Evolutionary conservation across 768 basidiomycete genomes (phyloP), one percentile per base, ranked within the genome.

Genomic region (Lepiota venenata): DNA sequence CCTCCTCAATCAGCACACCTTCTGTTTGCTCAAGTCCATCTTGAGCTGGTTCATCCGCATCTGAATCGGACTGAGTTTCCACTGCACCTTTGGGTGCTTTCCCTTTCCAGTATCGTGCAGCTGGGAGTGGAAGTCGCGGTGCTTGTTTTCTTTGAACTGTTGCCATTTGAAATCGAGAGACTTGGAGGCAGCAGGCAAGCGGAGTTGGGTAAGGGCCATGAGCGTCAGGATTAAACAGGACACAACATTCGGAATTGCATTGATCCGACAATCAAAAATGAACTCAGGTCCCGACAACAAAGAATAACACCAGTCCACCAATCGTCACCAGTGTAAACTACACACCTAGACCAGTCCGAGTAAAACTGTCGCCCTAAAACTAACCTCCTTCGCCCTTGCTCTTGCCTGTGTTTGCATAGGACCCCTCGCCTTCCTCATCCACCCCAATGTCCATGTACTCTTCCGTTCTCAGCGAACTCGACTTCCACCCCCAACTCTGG

Each of bases 401-500:
- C 56, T 63, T 2, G 67, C 46, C 11, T 63, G 58, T 21, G 60
- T 36, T 10, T 63, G 62, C 16, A 40, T 56, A 4, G 37, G n/a
- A 47, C 44, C 37, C 18, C 10, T 47, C 60, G n/a, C 64, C 57
- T 15, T 64, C 60, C 55, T 67, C 64, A 14, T 73, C 66, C 35
- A 68, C 64, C 14, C 69, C 69, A 47, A 82, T 63, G 57, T 79
- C 70, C 56, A 73, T 63, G 61, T 78, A 75, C 52, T 79, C 82
- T 50, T 83, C 80, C 16, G 74, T 76, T 65, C 69, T 65, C 55
- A 79, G 59, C 11, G 77, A 73, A 55, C 77, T 78, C 12, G 76
- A 75, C 71, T 93, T 93, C 93, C 93, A 95, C 0, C 93, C 94
- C 94, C 93, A 96, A 58, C 88, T 91, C 74, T 94, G 91, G 56